A percentile compares a stretch with the other conserved stretches of the same genome.
These are phyloP conservation scores for Climacium dendroides DNA, from an alignment of 225 moss, liverwort and hornwort species.

Conservation along the genomic window DNA sequence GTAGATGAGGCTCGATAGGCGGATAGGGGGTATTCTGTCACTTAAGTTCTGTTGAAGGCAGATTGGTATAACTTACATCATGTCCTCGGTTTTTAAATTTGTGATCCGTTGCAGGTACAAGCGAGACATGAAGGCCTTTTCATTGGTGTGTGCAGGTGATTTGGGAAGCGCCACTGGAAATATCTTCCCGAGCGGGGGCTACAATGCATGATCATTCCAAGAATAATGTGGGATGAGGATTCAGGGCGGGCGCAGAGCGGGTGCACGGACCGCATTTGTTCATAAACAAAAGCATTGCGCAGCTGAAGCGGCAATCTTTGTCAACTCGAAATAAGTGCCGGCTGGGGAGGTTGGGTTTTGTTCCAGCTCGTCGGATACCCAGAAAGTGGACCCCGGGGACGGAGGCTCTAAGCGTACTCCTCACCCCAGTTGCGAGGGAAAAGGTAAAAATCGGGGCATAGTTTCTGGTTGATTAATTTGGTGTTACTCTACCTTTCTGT, in stretches of 20 bases:
- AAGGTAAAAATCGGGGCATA: background rate
- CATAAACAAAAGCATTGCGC: background rate
- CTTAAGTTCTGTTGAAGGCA: background rate
- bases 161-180: background rate
- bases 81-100: background rate
- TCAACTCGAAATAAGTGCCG: background rate
- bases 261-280: background rate
- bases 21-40: background rate
- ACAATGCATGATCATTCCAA: background rate
- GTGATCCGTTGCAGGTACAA: background rate
- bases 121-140: background rate
- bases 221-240: background rate
- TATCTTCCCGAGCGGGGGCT: background rate
- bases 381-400: background rate
- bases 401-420: background rate
- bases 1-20: background rate
- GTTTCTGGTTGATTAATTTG: background rate
- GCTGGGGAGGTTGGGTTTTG: too few species aligned
- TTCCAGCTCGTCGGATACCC: background rate
- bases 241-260: too few species aligned
- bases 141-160: background rate
- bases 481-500: too few species aligned
- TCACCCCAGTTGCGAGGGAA: background rate
- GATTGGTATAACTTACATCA: background rate
- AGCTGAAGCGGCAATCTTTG: background rate